Conservation (phyloP, 192 early-diverging fungal species). For the Coemansia sp. region DNA sequence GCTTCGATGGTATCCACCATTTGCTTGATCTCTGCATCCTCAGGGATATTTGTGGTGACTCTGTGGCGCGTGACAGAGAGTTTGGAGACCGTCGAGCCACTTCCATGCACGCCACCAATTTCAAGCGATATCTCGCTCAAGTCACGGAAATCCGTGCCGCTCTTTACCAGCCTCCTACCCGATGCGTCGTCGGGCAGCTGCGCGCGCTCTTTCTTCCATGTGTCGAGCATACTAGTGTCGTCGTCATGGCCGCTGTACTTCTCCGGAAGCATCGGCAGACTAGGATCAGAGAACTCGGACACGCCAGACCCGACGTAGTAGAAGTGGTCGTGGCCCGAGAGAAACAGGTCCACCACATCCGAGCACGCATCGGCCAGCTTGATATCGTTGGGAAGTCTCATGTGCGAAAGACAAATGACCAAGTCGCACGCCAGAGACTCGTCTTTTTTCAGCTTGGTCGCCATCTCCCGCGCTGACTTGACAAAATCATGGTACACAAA, state of each 20-base stretch:
- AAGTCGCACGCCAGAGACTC: constrained; percentile 57
- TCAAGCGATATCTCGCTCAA: constrained; percentile 55
- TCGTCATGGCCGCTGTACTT: constrained; percentile 21
- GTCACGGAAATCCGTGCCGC: constrained; percentile 69
- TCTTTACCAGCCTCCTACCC: constrained; percentile 62
- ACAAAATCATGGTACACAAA: constrained; percentile 63
- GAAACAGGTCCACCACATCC: constrained; percentile 64
- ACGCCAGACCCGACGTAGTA: constrained; percentile 61
- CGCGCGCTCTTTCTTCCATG: constrained; percentile 47
- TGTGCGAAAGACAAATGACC: constrained; percentile 72
- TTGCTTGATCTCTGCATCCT: constrained; percentile 42
- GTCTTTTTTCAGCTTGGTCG: constrained; percentile 25
- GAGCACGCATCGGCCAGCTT: constrained; percentile 54
- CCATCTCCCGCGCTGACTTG: constrained; percentile 44
- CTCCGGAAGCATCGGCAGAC: constrained; percentile 1
- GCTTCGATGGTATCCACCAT: constrained; percentile 54
- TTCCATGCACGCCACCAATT: constrained; percentile 3
- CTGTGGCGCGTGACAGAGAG: constrained; percentile 51
- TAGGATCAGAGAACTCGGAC: constrained; percentile 28
- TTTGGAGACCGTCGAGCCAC: constrained; percentile 3
- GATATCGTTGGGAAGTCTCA: constrained; percentile 69
- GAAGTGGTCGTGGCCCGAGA: constrained; percentile 73
- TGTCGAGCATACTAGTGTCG: constrained; percentile 35
- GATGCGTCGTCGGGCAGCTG: constrained; percentile 6
- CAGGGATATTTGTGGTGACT: constrained; percentile 39